Evolutionary conservation across 2,329 filamentous ascomycete species (phyloP), one percentile per base, ranked within the genome.

Genomic region (Ophiostoma himal-ulmi): DNA sequence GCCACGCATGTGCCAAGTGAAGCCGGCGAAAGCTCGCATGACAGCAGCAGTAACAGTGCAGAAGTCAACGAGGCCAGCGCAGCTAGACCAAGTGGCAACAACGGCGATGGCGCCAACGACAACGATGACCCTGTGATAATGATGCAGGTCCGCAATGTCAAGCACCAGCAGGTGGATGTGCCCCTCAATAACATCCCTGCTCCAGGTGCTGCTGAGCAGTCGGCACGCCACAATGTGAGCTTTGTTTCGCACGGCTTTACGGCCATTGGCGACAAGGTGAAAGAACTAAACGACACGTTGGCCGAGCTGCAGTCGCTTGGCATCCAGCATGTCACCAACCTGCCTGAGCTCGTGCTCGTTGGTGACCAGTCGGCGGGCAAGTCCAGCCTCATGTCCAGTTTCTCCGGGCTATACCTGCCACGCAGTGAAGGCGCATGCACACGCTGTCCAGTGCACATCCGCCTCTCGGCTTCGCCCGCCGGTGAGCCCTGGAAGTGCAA

Each of bases 281-380:
- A 90, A 68, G 83, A 85, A 0, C 86, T 89, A 67, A 89, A 92
- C 1, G 83, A 90, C 66, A 86, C 86, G 0, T 84, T 93, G 0
- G 86, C 86, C 3, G 86, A 90, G 67, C 84, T 97, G 0, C 87
- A 92, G 68, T 84, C 88, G 6, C 83, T 94, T 0, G 91, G 91
- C 0, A 88, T 96, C 0, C 88, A 91, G 68, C 86, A 91, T 22
- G 85, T 88, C 5, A 86, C 92, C 0, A 86, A 87, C 0, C 81
- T 96, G 0, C 92, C 93, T 0, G 92, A 93, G 74, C 88, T 96
- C 11, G 91, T 94, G 6, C 86, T 96, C 0, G 88, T 96, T 0
- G 93, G 93, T 0, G 93, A 96, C 67, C 93, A 97, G 76, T 91
- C 88, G 0, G 90, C 92, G 0, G 94, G 93, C 0, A 97, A 97